Conservation (phyloP, 2,329 filamentous ascomycete genomes). For the Xylariaceae sp. region DNA sequence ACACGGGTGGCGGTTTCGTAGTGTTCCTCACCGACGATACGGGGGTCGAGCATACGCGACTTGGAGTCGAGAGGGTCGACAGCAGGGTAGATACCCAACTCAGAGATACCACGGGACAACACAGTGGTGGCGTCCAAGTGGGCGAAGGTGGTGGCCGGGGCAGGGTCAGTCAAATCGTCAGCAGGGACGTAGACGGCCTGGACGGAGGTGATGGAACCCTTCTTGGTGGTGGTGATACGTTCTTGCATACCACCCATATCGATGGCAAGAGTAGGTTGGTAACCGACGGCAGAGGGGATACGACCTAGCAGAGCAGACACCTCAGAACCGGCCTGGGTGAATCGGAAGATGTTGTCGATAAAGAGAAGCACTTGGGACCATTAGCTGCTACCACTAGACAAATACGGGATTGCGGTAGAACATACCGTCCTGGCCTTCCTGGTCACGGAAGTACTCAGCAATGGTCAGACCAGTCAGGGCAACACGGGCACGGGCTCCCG, state of each 20-base stretch:
- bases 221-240: constrained; percentile 98
- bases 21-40: constrained; percentile 97
- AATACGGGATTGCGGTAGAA: constrained; percentile 1
- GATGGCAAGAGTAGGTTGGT: constrained; percentile 96
- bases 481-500: constrained; percentile 98
- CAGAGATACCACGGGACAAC: constrained; percentile 99
- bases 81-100: constrained; percentile 99
- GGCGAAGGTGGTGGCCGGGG: constrained; percentile 98
- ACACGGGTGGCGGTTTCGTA: constrained; percentile 92
- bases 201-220: constrained; percentile 99
- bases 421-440: constrained; percentile 80
- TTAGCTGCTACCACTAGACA: constrained; percentile 9
- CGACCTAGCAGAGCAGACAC: constrained; percentile 98
- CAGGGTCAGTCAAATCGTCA: constrained; percentile 99
- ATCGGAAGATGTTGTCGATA: constrained; percentile 99
- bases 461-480: constrained; percentile 79
- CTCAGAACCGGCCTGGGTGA: constrained; percentile 99
- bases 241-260: constrained; percentile 99
- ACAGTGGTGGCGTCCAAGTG: constrained; percentile 99
- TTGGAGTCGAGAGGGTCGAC: constrained; percentile 99
- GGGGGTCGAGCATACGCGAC: constrained; percentile 98
- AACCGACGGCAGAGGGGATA: constrained; percentile 99
- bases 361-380: constrained; percentile 75
- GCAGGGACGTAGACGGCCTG: constrained; percentile 99
- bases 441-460: constrained; percentile 76